phyloP scores from a whole-genome alignment of 176 grass and related monocot genomes.

The Dactylis glomerata region DNA sequence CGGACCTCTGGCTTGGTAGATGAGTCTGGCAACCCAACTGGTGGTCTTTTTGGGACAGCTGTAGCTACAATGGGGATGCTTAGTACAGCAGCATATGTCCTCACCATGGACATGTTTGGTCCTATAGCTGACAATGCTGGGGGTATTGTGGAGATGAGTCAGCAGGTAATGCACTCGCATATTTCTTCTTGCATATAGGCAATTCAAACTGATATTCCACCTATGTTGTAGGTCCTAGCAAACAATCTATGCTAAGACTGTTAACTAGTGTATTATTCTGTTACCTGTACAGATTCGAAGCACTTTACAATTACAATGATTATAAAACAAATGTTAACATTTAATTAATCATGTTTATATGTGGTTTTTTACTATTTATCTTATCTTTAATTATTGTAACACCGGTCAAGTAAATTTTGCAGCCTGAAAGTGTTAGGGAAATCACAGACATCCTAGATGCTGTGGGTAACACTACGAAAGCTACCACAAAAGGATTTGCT shows the following conservation, averaged over 20 bases:
- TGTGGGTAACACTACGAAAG: constrained; percentile 98
- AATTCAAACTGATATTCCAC: neutral
- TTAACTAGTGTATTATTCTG: neutral
- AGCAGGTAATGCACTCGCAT: constrained; percentile 54
- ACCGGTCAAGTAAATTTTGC: constrained; percentile 27
- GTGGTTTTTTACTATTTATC: neutral
- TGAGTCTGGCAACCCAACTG: constrained; percentile 73
- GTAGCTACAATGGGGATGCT: constrained; percentile 99
- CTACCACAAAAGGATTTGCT: constrained; percentile 99
- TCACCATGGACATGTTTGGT: constrained; percentile 99
- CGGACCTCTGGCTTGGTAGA: constrained; percentile 87
- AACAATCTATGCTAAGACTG: neutral
- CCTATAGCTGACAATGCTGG: constrained; percentile 99
- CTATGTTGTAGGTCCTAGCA: neutral
- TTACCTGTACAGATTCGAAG: neutral
- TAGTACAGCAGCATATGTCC: constrained; percentile 97
- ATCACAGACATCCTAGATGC: constrained; percentile 97
- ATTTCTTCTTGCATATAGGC: constrained; percentile 11
- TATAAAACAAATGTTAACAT: no score
- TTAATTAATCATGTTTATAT: neutral
- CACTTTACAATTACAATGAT: neutral
- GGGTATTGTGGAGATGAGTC: constrained; percentile 99
- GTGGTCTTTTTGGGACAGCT: constrained; percentile 96
- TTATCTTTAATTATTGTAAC: constrained; percentile 1
- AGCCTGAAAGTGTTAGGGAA: constrained; percentile 98